These are phyloP conservation scores for Darksidea phi DNA, from an alignment of 495 filamentous ascomycete genomes.

Conservation along the genomic window DNA sequence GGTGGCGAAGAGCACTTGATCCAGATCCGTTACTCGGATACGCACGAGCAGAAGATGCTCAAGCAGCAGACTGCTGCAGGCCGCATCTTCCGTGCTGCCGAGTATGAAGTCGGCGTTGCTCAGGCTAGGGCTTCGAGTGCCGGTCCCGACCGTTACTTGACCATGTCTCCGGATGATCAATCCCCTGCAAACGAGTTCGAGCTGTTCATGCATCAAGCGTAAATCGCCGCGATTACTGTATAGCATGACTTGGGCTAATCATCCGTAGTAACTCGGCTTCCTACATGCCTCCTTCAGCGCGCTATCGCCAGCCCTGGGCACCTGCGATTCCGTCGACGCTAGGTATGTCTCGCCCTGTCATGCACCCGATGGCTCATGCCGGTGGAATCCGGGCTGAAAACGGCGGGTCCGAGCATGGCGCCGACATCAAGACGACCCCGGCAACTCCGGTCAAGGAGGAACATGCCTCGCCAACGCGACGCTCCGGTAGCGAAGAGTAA, in stretches of 20 bases:
- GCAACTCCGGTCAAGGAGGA: slow-evolving; percentile 31
- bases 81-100: slow-evolving; percentile 87
- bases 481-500: background rate
- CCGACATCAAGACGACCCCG: slow-evolving; percentile 32
- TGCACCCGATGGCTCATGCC: slow-evolving; percentile 24
- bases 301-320: slow-evolving; percentile 3
- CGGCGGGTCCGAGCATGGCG: slow-evolving; percentile 23
- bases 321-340: slow-evolving; percentile 28
- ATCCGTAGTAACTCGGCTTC: slow-evolving; percentile 4
- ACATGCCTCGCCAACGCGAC: slow-evolving; percentile 20
- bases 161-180: slow-evolving; percentile 31
- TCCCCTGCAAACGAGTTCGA: slow-evolving; percentile 36
- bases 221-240: background rate
- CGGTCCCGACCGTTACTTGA: slow-evolving; percentile 31
- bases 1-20: slow-evolving; percentile 74
- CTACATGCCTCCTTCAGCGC: slow-evolving; percentile 9
- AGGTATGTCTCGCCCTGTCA: slow-evolving; percentile 24
- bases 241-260: background rate
- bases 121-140: slow-evolving; percentile 48
- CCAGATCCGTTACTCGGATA: slow-evolving; percentile 95
- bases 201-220: slow-evolving; percentile 30
- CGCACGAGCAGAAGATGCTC: slow-evolving; percentile 89
- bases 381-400: slow-evolving; percentile 14
- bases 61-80: slow-evolving; percentile 92
- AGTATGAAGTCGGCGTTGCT: slow-evolving; percentile 71